A percentile compares a stretch with the other conserved stretches of the same genome.
phyloP scores from a whole-genome alignment of 2,329 filamentous ascomycete genomes.

The Calonectria ilicicola region DNA sequence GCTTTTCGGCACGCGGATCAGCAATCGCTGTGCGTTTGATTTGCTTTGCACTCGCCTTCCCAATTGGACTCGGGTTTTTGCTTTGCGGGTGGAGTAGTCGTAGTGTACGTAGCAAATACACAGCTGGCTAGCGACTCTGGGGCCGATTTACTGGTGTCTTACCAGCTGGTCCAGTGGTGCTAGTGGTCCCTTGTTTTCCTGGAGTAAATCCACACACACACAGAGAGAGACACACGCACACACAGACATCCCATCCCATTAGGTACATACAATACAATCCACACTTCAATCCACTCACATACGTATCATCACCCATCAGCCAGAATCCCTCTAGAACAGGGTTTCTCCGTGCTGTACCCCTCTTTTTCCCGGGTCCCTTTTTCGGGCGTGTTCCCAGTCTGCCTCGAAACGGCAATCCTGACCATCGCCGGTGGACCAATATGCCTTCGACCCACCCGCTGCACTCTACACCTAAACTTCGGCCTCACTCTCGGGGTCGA shows the following conservation, averaged over 20 bases:
- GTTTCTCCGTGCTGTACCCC: slow-evolving; percentile 1
- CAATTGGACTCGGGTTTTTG: not conserved
- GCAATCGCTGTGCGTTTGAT: not conserved
- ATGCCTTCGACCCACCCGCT: slow-evolving; percentile 17
- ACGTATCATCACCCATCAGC: not conserved
- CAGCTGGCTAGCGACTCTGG: too few relatives aligned
- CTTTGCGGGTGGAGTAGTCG: not conserved
- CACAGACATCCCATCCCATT: not conserved
- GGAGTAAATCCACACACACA: not conserved
- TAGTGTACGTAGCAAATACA: too few relatives aligned
- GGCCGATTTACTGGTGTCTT: too few relatives aligned
- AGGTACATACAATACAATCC: too few relatives aligned
- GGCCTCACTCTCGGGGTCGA: slow-evolving; percentile 24
- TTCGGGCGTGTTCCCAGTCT: not conserved
- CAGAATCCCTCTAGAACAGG: slow-evolving; percentile 10
- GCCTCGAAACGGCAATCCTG: slow-evolving; percentile 3
- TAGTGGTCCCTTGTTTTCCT: not conserved
- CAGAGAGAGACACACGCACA: too few relatives aligned
- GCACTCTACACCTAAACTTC: slow-evolving; percentile 10
- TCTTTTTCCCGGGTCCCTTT: not conserved
- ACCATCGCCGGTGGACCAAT: slow-evolving; percentile 5
- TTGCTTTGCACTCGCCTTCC: slow-evolving; percentile 8
- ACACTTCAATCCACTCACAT: too few relatives aligned
- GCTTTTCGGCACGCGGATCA: not conserved
- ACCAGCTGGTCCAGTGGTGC: too few relatives aligned